Evolutionary conservation across 495 filamentous ascomycete genomes (phyloP).

Genomic region (Penicillium egyptiacum): DNA sequence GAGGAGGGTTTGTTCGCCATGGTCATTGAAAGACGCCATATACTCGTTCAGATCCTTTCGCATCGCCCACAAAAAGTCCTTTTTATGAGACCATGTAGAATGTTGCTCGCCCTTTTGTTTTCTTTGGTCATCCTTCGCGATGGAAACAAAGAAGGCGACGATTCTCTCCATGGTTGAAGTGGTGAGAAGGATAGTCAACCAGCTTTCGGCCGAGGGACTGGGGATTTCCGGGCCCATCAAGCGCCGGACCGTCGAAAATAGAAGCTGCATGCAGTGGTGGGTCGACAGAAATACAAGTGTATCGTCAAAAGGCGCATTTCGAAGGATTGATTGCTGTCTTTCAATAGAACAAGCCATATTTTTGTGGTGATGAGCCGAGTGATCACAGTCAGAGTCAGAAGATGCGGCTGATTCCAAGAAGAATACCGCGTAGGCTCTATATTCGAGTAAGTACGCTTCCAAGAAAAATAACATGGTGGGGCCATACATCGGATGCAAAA

Average conservation of each 20-base stretch:
- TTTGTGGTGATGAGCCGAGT: background rate
- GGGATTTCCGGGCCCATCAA: conserved; percentile 34
- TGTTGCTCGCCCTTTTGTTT: background rate
- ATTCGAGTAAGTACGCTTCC: conserved; percentile 1
- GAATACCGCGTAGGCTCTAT: conserved; percentile 30
- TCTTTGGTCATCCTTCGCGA: conserved; percentile 21
- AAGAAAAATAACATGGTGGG: background rate
- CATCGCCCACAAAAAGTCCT: conserved; percentile 34
- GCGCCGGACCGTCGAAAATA: conserved; percentile 28
- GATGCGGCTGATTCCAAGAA: conserved; percentile 32
- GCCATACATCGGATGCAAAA: conserved; percentile 28
- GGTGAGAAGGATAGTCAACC: conserved; percentile 32
- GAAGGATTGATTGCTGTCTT: conserved; percentile 28
- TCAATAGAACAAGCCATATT: conserved; percentile 9
- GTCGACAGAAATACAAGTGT: conserved; percentile 27
- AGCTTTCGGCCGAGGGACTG: conserved; percentile 25
- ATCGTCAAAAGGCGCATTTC: conserved; percentile 29
- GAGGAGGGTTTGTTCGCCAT: background rate
- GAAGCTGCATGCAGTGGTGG: conserved; percentile 33
- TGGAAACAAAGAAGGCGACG: conserved; percentile 27
- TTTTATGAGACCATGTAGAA: conserved; percentile 27
- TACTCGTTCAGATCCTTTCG: conserved; percentile 26
- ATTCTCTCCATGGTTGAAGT: conserved; percentile 32
- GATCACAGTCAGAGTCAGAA: conserved; percentile 1
- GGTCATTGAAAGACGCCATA: conserved; percentile 6